Evolutionary conservation across 176 grass and related monocot genomes (phyloP).

Genomic region (Poa annua): DNA sequence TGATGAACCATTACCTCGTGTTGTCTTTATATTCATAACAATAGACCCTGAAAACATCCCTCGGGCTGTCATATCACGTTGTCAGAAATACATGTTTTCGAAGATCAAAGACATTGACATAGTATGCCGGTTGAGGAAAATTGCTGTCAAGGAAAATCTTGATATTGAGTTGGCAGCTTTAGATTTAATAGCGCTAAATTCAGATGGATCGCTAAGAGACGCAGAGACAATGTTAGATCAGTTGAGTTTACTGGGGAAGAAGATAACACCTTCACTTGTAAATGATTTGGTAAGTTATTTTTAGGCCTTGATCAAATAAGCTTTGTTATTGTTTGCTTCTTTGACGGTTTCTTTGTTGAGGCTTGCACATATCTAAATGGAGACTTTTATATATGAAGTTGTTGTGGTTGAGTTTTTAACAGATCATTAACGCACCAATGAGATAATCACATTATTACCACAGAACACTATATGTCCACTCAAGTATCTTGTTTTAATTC

Average conservation of each 20-base stretch:
- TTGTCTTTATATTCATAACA: conserved; percentile 94
- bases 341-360: conserved; percentile 9
- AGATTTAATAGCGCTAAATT: conserved; percentile 87
- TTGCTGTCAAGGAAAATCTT: conserved; percentile 72
- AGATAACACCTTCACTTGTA: conserved; percentile 82
- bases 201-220: conserved; percentile 89
- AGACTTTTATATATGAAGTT: conserved; percentile 32
- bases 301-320: conserved; percentile 13
- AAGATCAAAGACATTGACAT: conserved; percentile 91
- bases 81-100: conserved; percentile 82
- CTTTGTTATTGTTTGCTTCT: conserved; percentile 32
- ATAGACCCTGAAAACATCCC: conserved; percentile 79
- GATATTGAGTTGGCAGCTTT: conserved; percentile 88
- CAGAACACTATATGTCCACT: conserved; percentile 28
- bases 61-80: conserved; percentile 71
- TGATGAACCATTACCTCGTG: conserved; percentile 75
- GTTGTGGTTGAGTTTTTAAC: neutral
- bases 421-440: neutral
- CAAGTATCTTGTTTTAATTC: conserved; percentile 25
- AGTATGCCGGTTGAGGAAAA: conserved; percentile 70
- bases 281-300: conserved; percentile 79
- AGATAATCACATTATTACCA: neutral
- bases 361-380: conserved; percentile 26
- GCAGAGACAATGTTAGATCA: conserved; percentile 98
- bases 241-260: conserved; percentile 91